phyloP scores from a whole-genome alignment of 192 early-diverging fungal genomes.

The Dimargaris xerosporica region DNA sequence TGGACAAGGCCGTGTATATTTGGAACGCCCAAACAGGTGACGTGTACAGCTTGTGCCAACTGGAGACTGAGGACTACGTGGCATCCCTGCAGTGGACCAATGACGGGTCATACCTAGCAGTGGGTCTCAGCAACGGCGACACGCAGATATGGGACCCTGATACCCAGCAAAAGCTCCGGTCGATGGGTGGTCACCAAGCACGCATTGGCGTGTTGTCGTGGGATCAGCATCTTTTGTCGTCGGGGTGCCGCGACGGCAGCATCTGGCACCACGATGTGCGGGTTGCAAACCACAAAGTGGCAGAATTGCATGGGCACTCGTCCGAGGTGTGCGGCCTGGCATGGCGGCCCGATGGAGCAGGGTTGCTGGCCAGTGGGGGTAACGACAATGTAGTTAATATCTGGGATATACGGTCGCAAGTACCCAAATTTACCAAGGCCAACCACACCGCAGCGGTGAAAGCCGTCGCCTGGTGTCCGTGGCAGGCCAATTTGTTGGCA shows the following conservation, averaged over 20 bases:
- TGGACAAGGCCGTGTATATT: slow-evolving; percentile 74
- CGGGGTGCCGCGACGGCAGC: slow-evolving; percentile 74
- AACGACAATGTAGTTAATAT: slow-evolving; percentile 88
- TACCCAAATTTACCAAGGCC: slow-evolving; percentile 50
- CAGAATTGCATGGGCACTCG: slow-evolving; percentile 53
- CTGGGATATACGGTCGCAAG: slow-evolving; percentile 58
- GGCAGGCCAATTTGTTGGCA: slow-evolving; percentile 68
- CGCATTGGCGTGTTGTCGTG: slow-evolving; percentile 78
- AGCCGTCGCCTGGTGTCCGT: slow-evolving; percentile 91
- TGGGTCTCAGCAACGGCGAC: slow-evolving; percentile 67
- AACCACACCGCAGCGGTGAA: slow-evolving; percentile 85
- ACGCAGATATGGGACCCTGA: slow-evolving; percentile 86
- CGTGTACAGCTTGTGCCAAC: slow-evolving; percentile 28
- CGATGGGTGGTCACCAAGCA: slow-evolving; percentile 65
- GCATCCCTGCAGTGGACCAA: slow-evolving; percentile 65
- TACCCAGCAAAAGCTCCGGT: slow-evolving; percentile 49
- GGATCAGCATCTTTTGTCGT: slow-evolving; percentile 66
- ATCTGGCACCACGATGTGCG: slow-evolving; percentile 95
- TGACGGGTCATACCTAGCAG: slow-evolving; percentile 43
- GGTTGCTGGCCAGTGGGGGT: slow-evolving; percentile 83
- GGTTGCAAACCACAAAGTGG: slow-evolving; percentile 62
- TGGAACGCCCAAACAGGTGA: slow-evolving; percentile 71
- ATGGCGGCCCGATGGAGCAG: slow-evolving; percentile 64
- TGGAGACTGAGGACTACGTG: slow-evolving; percentile 37
- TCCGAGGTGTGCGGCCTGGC: slow-evolving; percentile 75